Base-by-base conservation (phyloP, 805 yeast species). In the Zygosaccharomyces gambellarensis region DNA sequence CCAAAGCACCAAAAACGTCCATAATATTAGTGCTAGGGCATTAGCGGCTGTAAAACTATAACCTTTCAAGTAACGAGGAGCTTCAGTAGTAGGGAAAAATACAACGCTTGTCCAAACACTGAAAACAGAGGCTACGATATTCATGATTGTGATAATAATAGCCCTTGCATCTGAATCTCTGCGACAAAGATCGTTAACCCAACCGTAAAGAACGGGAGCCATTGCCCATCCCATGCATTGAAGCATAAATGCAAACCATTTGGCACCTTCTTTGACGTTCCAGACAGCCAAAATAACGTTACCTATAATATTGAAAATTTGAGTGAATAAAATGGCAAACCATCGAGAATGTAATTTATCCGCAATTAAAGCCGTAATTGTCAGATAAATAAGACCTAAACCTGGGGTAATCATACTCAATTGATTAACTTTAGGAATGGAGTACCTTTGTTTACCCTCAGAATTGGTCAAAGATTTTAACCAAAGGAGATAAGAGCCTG, bases 401-500 rank as follows among this genome's bases (percentile, higher is more conserved):
- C 77, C 84, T 1, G 85, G 82, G 1, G 83, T 74, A 21, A 79
- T 67, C 34, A 83, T 71, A 2, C 81, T 69, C 28, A 77, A 67
- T 34, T 78, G 66, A 53, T 81, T 79, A 10, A 78, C 52, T 49
- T 71, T 68, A 1, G 74, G 72, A 36, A 70, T 65, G 0, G 71
- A 53, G 57, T 71, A 80, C 47, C 69, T 67, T 21, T 23, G 31
- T 10, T 25, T 19, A 12, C 42, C 42, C 7, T 6, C 27, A 10
- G 42, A 21, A 39, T 39, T 39, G 30, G 71, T 63, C 10, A 76
- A 60, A 9, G 80, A 70, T 56, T 78, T 72, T 36, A 85, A 70
- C 89, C 89, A 83, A 53, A 85, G 68, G 9, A 76, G 60, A 57
- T 75, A 79, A 17, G 78, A 73, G 31, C 83, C 83, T 11, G 79